Conservation (phyloP, 257 asterid species). For the Schizonepeta tenuifolia region DNA sequence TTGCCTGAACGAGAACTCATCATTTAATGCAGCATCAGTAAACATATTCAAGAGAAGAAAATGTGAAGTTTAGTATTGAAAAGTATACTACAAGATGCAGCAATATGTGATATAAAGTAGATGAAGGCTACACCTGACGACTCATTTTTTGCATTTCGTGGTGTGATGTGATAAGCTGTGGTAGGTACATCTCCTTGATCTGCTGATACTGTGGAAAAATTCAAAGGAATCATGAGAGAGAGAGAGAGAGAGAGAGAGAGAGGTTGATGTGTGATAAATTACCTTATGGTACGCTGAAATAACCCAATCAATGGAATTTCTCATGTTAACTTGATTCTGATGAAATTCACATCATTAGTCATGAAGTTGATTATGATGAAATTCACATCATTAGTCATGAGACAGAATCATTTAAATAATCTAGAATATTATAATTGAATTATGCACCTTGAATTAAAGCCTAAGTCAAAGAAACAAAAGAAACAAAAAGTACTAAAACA, state of each 20-base stretch:
- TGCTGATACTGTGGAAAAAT: slow-evolving; percentile 34
- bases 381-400: slow-evolving; percentile 11
- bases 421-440: background rate
- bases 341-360: slow-evolving; percentile 16
- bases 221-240: background rate
- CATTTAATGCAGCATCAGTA: slow-evolving; percentile 17
- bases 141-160: slow-evolving; percentile 29
- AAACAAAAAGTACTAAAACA: too few species aligned
- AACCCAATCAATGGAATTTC: slow-evolving; percentile 43
- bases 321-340: slow-evolving; percentile 32
- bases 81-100: background rate
- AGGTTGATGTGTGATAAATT: background rate
- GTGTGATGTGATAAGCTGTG: slow-evolving; percentile 18
- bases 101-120: background rate
- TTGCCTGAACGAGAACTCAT: slow-evolving; percentile 38
- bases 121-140: slow-evolving; percentile 29
- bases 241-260: background rate
- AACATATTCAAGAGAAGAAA: background rate
- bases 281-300: slow-evolving; percentile 21
- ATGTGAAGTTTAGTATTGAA: background rate
- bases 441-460: background rate
- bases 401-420: slow-evolving; percentile 18
- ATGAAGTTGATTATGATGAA: slow-evolving; percentile 30
- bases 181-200: slow-evolving; percentile 33
- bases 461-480: background rate